These are phyloP conservation scores for Cucumis sativus DNA, from an alignment of 306 rosid genomes.

Conservation along the genomic window Cucumber_9930_V3 NC_026655.2:4048501-4049000, in stretches of 20 bases:
- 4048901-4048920: conserved; percentile 26
- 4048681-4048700: no score
- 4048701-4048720: conserved; percentile 28
- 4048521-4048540: neutral
- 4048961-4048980: conserved; percentile 38
- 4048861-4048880: conserved; percentile 34
- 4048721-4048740: conserved; percentile 46
- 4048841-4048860: conserved; percentile 40
- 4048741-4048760: conserved; percentile 39
- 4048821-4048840: conserved; percentile 48
- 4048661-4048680: no score
- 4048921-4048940: conserved; percentile 39
- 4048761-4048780: conserved; percentile 40
- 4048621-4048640: neutral
- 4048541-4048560: neutral
- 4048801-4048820: conserved; percentile 25
- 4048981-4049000: conserved; percentile 46
- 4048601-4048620: no score
- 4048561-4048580: neutral
- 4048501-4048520: neutral
- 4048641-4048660: no score
- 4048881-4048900: conserved; percentile 54
- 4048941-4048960: conserved; percentile 39
- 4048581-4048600: neutral
- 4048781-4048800: conserved; percentile 24